These are phyloP conservation scores for Lichenothelia convexa DNA, from an alignment of 495 filamentous ascomycete genomes.

Conservation along the genomic window DNA sequence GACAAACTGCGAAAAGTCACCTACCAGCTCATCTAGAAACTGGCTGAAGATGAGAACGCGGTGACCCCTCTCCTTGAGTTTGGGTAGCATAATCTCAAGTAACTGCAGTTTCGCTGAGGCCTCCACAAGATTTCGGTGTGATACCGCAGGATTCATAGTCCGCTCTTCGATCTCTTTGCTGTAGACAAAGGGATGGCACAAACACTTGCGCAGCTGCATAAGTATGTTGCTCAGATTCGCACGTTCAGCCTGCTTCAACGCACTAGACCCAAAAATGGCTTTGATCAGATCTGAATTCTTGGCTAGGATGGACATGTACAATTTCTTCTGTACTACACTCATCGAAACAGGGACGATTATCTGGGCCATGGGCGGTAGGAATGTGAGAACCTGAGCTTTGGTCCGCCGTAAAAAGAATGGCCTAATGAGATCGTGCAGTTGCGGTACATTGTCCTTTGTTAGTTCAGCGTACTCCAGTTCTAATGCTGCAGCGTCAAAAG, in stretches of 20 bases:
- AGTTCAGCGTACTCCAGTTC: slow-evolving; percentile 59
- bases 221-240: slow-evolving; percentile 81
- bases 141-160: slow-evolving; percentile 27
- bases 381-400: slow-evolving; percentile 73
- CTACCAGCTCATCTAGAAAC: slow-evolving; percentile 60
- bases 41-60: slow-evolving; percentile 92
- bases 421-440: slow-evolving; percentile 70
- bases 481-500: slow-evolving; percentile 45
- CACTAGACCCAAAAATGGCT: slow-evolving; percentile 52
- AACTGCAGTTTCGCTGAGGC: slow-evolving; percentile 81
- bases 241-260: slow-evolving; percentile 44
- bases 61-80: slow-evolving; percentile 73
- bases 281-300: slow-evolving; percentile 80
- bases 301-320: slow-evolving; percentile 84
- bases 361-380: slow-evolving; percentile 81
- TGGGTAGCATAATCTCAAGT: slow-evolving; percentile 77
- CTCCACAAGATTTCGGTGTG: slow-evolving; percentile 68
- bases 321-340: slow-evolving; percentile 77
- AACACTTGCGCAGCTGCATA: slow-evolving; percentile 84
- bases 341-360: slow-evolving; percentile 89
- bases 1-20: too few relatives aligned
- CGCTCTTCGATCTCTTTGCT: slow-evolving; percentile 74
- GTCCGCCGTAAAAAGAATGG: slow-evolving; percentile 72
- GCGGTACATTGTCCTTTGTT: slow-evolving; percentile 57
- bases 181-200: slow-evolving; percentile 94